Evolutionary conservation across 495 filamentous ascomycete species (phyloP).

Genomic region (Pseudomonodictys pantanalensis): DNA sequence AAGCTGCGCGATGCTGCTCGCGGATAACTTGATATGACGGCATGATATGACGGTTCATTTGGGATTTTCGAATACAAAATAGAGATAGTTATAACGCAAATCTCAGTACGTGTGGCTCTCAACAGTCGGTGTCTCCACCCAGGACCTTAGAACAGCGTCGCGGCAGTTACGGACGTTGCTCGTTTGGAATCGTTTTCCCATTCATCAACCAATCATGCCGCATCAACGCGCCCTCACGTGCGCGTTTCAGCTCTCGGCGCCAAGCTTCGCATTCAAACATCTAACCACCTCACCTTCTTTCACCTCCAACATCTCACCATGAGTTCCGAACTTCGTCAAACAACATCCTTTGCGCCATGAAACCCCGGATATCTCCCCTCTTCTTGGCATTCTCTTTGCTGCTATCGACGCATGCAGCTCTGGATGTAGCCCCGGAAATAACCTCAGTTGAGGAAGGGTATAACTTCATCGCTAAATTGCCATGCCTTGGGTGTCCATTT

Average conservation of each 20-base stretch:
- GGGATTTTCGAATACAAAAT: too few species aligned
- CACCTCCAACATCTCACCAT: background rate
- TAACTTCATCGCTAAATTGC: constrained; percentile 12
- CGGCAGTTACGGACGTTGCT: too few species aligned
- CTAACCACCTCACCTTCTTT: background rate
- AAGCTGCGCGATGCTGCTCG: background rate
- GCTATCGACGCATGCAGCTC: background rate
- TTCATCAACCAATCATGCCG: too few species aligned
- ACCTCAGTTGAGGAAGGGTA: constrained; percentile 18
- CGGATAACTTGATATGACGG: background rate
- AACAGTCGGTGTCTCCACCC: too few species aligned
- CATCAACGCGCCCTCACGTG: background rate
- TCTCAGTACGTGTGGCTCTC: too few species aligned
- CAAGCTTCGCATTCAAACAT: background rate
- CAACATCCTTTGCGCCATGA: constrained; percentile 7
- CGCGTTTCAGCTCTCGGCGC: background rate
- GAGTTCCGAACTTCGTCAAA: background rate
- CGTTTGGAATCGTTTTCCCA: too few species aligned
- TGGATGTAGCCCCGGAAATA: constrained; percentile 17
- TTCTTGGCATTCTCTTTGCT: background rate
- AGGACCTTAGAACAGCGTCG: too few species aligned
- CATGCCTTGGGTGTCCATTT: constrained; percentile 22
- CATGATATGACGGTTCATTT: too few species aligned
- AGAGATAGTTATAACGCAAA: too few species aligned
- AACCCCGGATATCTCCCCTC: background rate